Evolutionary conservation across 2,329 filamentous ascomycete genomes (phyloP).

Genomic region (Penicillium oxalicum): DNA sequence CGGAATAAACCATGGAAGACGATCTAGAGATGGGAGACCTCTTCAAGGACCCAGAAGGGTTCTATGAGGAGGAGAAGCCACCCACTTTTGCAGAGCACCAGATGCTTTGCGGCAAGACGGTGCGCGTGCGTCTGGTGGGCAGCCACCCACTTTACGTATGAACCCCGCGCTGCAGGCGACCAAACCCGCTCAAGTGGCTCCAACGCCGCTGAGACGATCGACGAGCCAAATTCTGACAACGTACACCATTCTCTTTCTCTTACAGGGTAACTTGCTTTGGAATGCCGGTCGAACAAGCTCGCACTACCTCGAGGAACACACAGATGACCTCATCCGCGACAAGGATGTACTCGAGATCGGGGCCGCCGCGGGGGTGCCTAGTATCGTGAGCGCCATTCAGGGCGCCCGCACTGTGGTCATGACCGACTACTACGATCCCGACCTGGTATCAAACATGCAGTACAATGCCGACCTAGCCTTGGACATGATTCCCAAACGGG

Average conservation of each 20-base stretch:
- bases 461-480: constrained; percentile 62
- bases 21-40: constrained; percentile 46
- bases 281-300: constrained; percentile 77
- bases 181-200: neutral
- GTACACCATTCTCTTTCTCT: neutral
- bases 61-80: constrained; percentile 69
- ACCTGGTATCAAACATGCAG: constrained; percentile 73
- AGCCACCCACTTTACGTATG: constrained; percentile 77
- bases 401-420: constrained; percentile 66
- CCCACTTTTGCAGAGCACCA: constrained; percentile 68
- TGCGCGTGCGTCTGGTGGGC: constrained; percentile 74
- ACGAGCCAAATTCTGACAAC: neutral
- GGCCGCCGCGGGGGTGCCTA: constrained; percentile 78
- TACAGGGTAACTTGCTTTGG: constrained; percentile 77
- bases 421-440: constrained; percentile 82
- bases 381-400: constrained; percentile 66
- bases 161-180: neutral
- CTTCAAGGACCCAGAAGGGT: constrained; percentile 77
- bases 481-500: constrained; percentile 35
- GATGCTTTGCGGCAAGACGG: constrained; percentile 57
- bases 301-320: constrained; percentile 66
- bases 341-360: constrained; percentile 82
- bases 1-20: constrained; percentile 22
- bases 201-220: constrained; percentile 5
- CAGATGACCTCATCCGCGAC: constrained; percentile 53